phyloP scores from a whole-genome alignment of 176 grass and related monocot genomes.

The Aegilops speltoides region DNA sequence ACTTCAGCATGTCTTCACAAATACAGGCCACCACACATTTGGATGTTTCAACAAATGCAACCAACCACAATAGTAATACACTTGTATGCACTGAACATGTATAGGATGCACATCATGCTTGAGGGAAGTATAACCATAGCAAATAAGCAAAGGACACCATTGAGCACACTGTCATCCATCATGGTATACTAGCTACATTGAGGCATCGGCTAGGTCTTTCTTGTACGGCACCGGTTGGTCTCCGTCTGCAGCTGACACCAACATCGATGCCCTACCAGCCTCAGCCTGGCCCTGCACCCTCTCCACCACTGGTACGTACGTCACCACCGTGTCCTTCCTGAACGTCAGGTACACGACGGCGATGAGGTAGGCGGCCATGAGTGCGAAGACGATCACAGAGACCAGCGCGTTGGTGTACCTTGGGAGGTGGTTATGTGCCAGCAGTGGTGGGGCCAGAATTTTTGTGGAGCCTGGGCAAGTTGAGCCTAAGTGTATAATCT shows the following conservation, averaged over 20 bases:
- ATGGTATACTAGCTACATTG: conserved; percentile 6
- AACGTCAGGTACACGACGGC: conserved; percentile 57
- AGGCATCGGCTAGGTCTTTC: conserved; percentile 40
- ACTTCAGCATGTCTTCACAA: too few species aligned
- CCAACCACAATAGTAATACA: too few species aligned
- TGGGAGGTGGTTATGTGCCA: conserved; percentile 39
- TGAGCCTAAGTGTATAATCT: too few species aligned
- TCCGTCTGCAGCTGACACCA: neutral
- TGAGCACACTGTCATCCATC: neutral
- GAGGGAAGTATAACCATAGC: neutral
- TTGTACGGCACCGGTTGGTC: conserved; percentile 41
- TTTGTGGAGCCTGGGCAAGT: too few species aligned
- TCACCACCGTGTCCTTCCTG: conserved; percentile 46
- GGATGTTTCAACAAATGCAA: too few species aligned
- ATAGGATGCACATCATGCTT: too few species aligned
- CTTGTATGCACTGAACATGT: too few species aligned
- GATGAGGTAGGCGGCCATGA: conserved; percentile 44
- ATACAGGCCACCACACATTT: too few species aligned
- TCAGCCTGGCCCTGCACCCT: conserved; percentile 33
- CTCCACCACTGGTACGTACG: conserved; percentile 34
- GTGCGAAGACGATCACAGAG: conserved; percentile 31
- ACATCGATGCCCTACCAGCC: neutral
- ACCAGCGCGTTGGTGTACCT: conserved; percentile 35
- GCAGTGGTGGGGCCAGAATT: too few species aligned
- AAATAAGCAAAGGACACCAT: neutral